Evolutionary conservation across 257 asterid species (phyloP), one percentile per base, ranked within the genome.

Genomic region (Salvia miltiorrhiza): DNA sequence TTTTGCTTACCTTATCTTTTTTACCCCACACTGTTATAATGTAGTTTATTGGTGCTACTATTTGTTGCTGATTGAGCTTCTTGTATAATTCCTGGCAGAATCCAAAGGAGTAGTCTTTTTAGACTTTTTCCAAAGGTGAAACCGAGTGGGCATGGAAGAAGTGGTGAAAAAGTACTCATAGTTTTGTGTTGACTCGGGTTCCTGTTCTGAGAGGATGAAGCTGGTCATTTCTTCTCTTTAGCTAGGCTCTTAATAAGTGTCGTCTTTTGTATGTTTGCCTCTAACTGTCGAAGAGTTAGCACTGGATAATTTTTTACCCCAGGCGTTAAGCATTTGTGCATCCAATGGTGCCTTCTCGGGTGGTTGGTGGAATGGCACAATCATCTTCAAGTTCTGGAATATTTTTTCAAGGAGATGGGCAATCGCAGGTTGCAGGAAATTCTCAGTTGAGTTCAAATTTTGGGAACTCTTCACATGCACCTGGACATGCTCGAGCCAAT

Each of bases 311-410:
- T 82, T 86, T 71, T n/a, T 75, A 77, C 53, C 59, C 77, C 69
- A 60, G 79, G 75, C 73, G 14, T 72, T 77, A 75, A 68, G 70
- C 76, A 65, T 63, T 44, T 43, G 81, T 81, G 75, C 82, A 84
- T 49, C 70, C 85, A 41, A 86, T 92, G 96, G 83, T 81, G 77
- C 91, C 96, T 60, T 82, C 90, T 52, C 85, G 90, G 66, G 76
- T 82, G 86, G 84, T 80, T 75, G 94, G 95, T 70, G 96, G 94
- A 57, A 76, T 83, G 79, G 76, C 87, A 61, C 97, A 83, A 73
- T 91, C 97, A 58, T 81, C 97, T 76, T 88, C 95, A 2, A 78
- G 90, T 76, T 94, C 96, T 8, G 97, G 96, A 54, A 86, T 89
- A 47, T 87, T 89, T 77, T 87, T 84, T 59, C 95, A 86, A 76